These are phyloP conservation scores for Dysphania ambrosioides DNA, from an alignment of 148 eudicot genomes.

Conservation along the genomic window DNA sequence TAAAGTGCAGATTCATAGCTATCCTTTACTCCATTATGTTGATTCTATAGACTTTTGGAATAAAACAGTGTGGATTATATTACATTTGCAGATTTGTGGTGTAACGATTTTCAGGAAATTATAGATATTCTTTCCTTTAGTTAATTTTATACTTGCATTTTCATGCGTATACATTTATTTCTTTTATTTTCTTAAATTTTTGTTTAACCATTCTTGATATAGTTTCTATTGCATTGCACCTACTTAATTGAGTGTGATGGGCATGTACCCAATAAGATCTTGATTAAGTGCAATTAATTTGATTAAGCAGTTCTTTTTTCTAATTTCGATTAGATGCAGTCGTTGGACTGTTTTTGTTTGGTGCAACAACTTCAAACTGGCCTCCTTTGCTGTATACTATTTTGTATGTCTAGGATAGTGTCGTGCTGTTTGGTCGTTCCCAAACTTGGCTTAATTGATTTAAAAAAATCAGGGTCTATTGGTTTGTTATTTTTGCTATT, in stretches of 20 bases:
- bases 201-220: neutral
- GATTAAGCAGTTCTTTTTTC: neutral
- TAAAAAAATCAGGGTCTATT: neutral
- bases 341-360: neutral
- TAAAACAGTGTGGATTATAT: too few species aligned
- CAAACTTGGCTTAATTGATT: neutral
- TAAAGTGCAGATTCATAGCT: too few species aligned
- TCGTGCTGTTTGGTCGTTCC: neutral
- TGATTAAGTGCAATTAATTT: neutral
- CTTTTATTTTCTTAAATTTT: neutral
- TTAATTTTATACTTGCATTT: too few species aligned
- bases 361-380: neutral
- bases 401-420: neutral
- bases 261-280: neutral
- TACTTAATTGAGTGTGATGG: neutral
- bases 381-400: neutral
- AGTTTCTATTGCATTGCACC: neutral
- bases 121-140: too few species aligned
- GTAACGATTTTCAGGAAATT: too few species aligned
- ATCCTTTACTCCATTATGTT: too few species aligned
- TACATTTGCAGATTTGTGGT: too few species aligned
- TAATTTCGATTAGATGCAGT: neutral
- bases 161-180: too few species aligned
- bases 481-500: neutral
- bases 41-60: too few species aligned